Evolutionary conservation across 1,284 basidiomycete genomes (phyloP), one percentile per base, ranked within the genome.

Genomic region (Sanghuangporus sanghuang): DNA sequence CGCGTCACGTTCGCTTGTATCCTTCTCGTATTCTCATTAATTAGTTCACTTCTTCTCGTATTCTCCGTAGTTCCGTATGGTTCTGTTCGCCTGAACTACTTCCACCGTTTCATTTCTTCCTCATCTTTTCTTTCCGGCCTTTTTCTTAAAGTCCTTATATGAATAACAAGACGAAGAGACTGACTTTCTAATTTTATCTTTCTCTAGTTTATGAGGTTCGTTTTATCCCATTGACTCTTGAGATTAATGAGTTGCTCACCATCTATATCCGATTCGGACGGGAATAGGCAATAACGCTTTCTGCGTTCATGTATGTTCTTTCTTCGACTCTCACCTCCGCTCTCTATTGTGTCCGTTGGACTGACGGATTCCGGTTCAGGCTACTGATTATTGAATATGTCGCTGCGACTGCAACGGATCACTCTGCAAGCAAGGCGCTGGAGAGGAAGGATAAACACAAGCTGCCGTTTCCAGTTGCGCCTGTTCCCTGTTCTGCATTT

Each of bases 311-410:
- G 88, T 91, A 64, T 18, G 87, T 77, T 53, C 12, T 36, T 54
- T 21, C 67, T 72, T 23, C 72, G 73, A 57, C 53, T 65, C 63
- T 38, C 63, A 65, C 48, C n/a, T 39, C 16, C 16, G 35, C 6
- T 36, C 64, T 39, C 46, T 44, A 0, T 63, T 70, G n/a, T 72
- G 71, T 27, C 73, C 73, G 5, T 76, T 74, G 11, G 59, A 66
- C 70, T 50, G n/a, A 14, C 55, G 58, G 18, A 66, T 48, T 16
- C 35, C 64, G 9, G 6, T 16, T 36, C 18, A 92, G 90, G 60
- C 78, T 95, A 36, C 81, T 96, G 3, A 79, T 95, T 62, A 89
- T 96, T 50, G 91, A 95, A 72, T 94, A 86, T 73, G 91, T 96
- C 1, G 90, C 92, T 9, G 78, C 81, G 7, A 89, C 86, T 0